phyloP scores from a whole-genome alignment of 805 yeast genomes.

The Kuraishia hungarica region DNA sequence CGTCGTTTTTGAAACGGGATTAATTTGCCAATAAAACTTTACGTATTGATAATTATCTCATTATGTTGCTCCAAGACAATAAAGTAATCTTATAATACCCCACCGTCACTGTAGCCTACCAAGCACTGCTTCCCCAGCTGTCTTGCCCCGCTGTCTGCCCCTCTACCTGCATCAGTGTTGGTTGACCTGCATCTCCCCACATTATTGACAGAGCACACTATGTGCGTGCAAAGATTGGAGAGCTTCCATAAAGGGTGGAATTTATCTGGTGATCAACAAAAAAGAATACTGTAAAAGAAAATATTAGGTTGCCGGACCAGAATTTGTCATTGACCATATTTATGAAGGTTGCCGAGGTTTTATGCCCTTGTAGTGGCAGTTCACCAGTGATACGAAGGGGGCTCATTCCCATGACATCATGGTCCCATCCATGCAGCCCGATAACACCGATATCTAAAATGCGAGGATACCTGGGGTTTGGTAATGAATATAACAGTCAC shows the following conservation, averaged over 20 bases:
- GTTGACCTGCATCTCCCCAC: neutral
- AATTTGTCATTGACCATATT: too few relatives aligned
- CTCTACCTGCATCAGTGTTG: neutral
- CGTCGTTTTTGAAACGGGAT: too few relatives aligned
- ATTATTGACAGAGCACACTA: neutral
- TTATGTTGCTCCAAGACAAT: too few relatives aligned
- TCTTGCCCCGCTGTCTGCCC: neutral
- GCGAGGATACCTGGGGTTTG: too few relatives aligned
- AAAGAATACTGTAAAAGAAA: too few relatives aligned
- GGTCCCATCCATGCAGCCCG: neutral
- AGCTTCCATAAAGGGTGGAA: neutral
- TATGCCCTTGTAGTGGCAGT: neutral
- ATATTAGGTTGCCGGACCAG: too few relatives aligned
- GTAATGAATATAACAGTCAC: too few relatives aligned
- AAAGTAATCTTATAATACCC: too few relatives aligned
- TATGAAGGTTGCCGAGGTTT: neutral
- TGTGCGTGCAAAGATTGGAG: neutral
- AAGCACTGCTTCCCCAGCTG: neutral
- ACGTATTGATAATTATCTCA: too few relatives aligned
- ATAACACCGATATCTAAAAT: too few relatives aligned
- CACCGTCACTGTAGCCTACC: neutral
- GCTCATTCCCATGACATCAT: neutral
- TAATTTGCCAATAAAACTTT: too few relatives aligned
- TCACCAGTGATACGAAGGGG: neutral
- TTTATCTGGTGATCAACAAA: too few relatives aligned